Evolutionary conservation across 75 land plant species (phyloP).

Genomic region (Selaginella moellendorffii): DNA sequence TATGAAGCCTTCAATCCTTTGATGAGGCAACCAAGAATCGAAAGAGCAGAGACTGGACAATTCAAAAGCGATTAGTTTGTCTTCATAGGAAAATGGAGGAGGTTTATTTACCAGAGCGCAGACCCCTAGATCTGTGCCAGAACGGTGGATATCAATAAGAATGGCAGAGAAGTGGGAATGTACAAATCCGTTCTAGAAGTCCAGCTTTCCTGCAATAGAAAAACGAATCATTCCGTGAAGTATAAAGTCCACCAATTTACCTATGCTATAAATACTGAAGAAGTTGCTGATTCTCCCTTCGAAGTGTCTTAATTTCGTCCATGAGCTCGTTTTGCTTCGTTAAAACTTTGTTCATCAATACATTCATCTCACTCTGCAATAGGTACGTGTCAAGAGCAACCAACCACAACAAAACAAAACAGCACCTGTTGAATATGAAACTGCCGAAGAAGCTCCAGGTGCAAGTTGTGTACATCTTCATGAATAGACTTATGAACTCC

Average conservation of each 20-base stretch:
- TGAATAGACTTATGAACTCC: constrained; percentile 74
- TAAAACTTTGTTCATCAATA: constrained; percentile 36
- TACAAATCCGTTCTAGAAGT: too few species aligned
- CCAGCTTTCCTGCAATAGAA: too few species aligned
- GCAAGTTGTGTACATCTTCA: constrained; percentile 86
- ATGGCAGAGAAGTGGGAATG: too few species aligned
- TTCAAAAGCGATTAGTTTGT: too few species aligned
- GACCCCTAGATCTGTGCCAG: not conserved
- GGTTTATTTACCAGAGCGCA: too few species aligned
- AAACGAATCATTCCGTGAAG: too few species aligned
- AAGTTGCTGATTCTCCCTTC: constrained; percentile 82
- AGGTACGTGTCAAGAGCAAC: not conserved
- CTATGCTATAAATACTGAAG: constrained; percentile 11
- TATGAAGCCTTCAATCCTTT: constrained; percentile 9
- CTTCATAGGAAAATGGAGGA: too few species aligned
- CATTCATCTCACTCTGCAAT: constrained; percentile 63
- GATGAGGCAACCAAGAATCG: too few species aligned
- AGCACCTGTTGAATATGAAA: constrained; percentile 83
- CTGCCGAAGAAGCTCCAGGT: constrained; percentile 81
- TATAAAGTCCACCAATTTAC: too few species aligned
- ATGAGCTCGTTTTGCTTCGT: constrained; percentile 58
- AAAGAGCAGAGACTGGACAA: too few species aligned
- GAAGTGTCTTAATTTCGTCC: constrained; percentile 62
- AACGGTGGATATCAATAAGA: too few species aligned
- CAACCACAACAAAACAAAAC: not conserved